A percentile compares a stretch with the other conserved stretches of the same genome.
These are phyloP conservation scores for Pyrus communis DNA, from an alignment of 306 rosid species.

Conservation along the genomic window DNA sequence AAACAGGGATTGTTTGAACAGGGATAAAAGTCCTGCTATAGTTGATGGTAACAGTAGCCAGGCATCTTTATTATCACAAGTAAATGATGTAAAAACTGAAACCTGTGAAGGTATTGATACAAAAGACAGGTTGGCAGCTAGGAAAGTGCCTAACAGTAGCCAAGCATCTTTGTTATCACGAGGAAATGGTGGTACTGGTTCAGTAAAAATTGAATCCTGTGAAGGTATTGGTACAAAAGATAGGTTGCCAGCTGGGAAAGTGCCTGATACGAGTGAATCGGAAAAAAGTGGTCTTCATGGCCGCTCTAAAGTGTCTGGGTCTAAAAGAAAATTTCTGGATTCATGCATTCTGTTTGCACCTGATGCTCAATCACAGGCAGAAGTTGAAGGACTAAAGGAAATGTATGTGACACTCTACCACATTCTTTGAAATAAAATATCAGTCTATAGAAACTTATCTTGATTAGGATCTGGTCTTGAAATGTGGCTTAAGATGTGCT, in stretches of 20 bases:
- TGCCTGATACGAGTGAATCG: slow-evolving; percentile 29
- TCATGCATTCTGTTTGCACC: slow-evolving; percentile 51
- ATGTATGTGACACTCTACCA: slow-evolving; percentile 37
- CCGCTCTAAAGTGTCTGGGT: slow-evolving; percentile 23
- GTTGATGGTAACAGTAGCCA: slow-evolving; percentile 21
- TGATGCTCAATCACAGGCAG: slow-evolving; percentile 53
- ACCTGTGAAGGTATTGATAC: slow-evolving; percentile 21
- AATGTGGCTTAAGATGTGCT: not conserved
- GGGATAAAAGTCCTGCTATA: slow-evolving; percentile 24
- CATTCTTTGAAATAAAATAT: not conserved
- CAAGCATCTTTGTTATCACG: slow-evolving; percentile 24
- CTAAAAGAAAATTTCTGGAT: slow-evolving; percentile 49
- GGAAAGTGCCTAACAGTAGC: slow-evolving; percentile 19
- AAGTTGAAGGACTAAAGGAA: slow-evolving; percentile 60
- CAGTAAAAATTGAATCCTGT: slow-evolving; percentile 29
- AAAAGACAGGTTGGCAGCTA: slow-evolving; percentile 22
- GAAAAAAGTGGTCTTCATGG: slow-evolving; percentile 32
- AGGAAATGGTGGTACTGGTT: slow-evolving; percentile 33
- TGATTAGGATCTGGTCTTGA: not conserved
- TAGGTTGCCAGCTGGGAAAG: slow-evolving; percentile 22
- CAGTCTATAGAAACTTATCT: not conserved
- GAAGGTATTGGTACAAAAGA: slow-evolving; percentile 27
- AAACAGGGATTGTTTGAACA: slow-evolving; percentile 36
- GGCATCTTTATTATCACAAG: slow-evolving; percentile 25
- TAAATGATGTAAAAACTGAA: slow-evolving; percentile 40